Conservation (phyloP, 306 rosid genomes). For the Begonia loranthoides region DNA sequence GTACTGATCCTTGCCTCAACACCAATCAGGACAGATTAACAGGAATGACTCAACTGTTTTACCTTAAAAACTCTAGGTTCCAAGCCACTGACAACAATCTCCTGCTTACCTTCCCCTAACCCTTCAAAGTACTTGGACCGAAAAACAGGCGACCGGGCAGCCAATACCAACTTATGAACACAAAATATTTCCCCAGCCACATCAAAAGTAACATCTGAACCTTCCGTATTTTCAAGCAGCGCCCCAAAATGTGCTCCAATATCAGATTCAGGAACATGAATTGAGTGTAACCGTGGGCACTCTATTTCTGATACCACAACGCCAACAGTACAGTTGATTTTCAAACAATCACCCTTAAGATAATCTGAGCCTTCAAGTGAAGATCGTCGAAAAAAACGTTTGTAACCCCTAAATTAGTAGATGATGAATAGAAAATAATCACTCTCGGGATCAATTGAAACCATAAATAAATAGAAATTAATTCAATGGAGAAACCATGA, state of each 20-base stretch:
- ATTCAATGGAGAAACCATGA: no score
- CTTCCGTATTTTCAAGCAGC: constrained; percentile 57
- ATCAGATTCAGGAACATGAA: constrained; percentile 40
- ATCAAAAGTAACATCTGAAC: constrained; percentile 64
- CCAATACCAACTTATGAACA: constrained; percentile 84
- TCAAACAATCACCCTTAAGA: constrained; percentile 79
- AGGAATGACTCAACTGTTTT: constrained; percentile 1
- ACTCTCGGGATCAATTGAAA: no score
- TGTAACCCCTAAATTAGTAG: constrained; percentile 62
- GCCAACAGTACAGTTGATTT: constrained; percentile 88
- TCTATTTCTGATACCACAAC: constrained; percentile 35
- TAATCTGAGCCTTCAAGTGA: constrained; percentile 57
- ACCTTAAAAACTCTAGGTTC: constrained; percentile 95
- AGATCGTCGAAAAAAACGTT: constrained; percentile 67
- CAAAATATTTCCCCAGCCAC: constrained; percentile 56
- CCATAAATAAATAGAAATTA: no score
- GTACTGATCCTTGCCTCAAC: constrained; percentile 6
- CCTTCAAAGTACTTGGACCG: constrained; percentile 61
- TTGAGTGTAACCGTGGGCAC: constrained; percentile 10
- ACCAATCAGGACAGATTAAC: constrained; percentile 6
- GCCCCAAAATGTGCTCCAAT: constrained; percentile 63
- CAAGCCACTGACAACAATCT: constrained; percentile 47
- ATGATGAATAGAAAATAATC: background rate
- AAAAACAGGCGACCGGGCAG: constrained; percentile 76
- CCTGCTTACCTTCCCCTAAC: constrained; percentile 29